phyloP scores from a whole-genome alignment of 179 eudicot genomes.

The Drosera spatulata region DNA sequence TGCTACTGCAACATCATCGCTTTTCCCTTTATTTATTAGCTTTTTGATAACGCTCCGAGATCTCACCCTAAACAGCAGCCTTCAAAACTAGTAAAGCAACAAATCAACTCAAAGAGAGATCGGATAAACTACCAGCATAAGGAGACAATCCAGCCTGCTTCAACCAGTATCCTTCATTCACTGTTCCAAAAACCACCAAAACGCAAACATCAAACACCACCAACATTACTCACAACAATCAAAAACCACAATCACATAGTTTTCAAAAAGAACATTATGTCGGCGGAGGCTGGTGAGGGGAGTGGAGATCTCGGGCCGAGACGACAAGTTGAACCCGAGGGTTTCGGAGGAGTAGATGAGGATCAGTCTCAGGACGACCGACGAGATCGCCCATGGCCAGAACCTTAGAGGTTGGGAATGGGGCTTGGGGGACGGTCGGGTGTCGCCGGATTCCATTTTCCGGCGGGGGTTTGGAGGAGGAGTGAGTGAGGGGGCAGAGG shows the following conservation, averaged over 20 bases:
- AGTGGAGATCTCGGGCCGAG: constrained; percentile 94
- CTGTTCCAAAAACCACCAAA: constrained; percentile 18
- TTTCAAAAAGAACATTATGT: constrained; percentile 27
- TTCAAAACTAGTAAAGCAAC: no score
- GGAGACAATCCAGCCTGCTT: constrained; percentile 79
- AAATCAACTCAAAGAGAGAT: background rate
- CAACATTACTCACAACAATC: no score
- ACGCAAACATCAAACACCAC: background rate
- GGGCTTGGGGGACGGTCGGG: constrained; percentile 3
- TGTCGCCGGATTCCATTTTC: constrained; percentile 9
- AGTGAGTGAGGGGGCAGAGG: no score
- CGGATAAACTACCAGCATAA: constrained; percentile 47
- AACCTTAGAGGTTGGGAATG: constrained; percentile 20
- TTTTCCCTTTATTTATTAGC: no score
- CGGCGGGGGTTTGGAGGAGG: constrained; percentile 4
- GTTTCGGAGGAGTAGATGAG: constrained; percentile 53
- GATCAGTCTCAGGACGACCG: constrained; percentile 47
- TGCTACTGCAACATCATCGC: no score
- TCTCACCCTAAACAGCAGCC: no score
- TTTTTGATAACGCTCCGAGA: no score
- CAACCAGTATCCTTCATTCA: constrained; percentile 94
- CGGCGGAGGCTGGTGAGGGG: constrained; percentile 94
- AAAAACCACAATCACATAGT: no score
- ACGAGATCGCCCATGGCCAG: constrained; percentile 63
- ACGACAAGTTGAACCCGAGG: constrained; percentile 28